These are phyloP conservation scores for Cucumis hystrix DNA, from an alignment of 306 rosid species.

Conservation along the genomic window DNA sequence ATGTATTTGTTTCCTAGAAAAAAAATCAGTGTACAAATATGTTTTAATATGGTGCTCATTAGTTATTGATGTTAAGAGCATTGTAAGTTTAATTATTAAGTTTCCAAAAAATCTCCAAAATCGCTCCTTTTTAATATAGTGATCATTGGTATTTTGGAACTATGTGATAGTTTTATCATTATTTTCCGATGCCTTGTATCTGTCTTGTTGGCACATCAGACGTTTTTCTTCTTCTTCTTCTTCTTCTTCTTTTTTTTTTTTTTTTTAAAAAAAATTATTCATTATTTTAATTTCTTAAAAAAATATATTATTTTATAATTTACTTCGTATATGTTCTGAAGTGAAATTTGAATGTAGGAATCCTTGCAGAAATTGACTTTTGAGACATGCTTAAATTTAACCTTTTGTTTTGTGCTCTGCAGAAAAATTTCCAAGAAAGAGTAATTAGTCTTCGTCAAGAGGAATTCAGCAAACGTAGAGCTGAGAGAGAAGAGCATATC, in stretches of 20 bases:
- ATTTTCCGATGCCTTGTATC: too few species aligned
- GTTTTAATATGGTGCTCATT: too few species aligned
- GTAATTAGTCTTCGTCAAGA: conserved; percentile 55
- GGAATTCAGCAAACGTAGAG: conserved; percentile 47
- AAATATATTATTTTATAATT: too few species aligned
- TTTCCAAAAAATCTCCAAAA: not conserved
- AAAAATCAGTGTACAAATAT: not conserved
- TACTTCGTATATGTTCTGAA: not conserved
- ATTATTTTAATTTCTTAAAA: too few species aligned
- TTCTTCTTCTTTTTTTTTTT: too few species aligned
- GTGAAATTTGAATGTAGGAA: not conserved
- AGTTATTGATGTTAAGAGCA: not conserved
- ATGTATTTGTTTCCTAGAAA: not conserved
- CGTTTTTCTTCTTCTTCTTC: too few species aligned
- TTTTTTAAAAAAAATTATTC: too few species aligned
- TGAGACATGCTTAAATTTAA: not conserved
- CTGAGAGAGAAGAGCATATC: conserved; percentile 60
- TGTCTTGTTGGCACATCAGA: not conserved
- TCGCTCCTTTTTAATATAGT: not conserved
- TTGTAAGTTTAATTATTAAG: not conserved
- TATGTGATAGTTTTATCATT: too few species aligned
- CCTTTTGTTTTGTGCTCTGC: not conserved
- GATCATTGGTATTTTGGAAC: not conserved
- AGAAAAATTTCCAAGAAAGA: conserved; percentile 58
- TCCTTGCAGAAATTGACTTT: not conserved